These are phyloP conservation scores for Pleurotus citrinopileatus DNA, from an alignment of 768 basidiomycete species.

Conservation along the genomic window DNA sequence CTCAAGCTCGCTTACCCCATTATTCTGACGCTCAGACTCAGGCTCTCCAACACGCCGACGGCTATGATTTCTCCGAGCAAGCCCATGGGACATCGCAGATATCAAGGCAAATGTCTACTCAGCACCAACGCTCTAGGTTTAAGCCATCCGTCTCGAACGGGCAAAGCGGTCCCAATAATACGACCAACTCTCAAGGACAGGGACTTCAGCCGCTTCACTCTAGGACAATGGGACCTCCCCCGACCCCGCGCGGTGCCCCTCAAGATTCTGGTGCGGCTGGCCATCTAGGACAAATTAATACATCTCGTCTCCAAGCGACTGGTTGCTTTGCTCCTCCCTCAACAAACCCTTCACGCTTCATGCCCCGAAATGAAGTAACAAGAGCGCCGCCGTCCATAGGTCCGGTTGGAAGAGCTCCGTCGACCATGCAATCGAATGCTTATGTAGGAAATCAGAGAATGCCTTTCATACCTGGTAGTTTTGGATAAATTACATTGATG, in stretches of 20 bases:
- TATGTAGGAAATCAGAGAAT: conserved; percentile 41
- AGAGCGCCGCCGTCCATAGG: conserved; percentile 7
- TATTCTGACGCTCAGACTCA: conserved; percentile 40
- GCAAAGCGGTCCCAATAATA: conserved; percentile 12
- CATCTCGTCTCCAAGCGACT: not conserved
- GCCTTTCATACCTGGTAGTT: conserved; percentile 41
- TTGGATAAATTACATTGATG: conserved; percentile 20
- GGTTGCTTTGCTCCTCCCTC: not conserved
- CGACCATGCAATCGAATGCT: conserved; percentile 13
- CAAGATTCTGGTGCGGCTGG: conserved; percentile 17
- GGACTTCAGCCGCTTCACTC: conserved; percentile 12
- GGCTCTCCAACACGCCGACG: conserved; percentile 28
- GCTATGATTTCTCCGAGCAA: conserved; percentile 18
- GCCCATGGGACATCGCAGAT: not conserved
- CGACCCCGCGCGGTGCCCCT: conserved; percentile 42
- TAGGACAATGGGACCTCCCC: conserved; percentile 49
- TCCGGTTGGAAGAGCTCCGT: conserved; percentile 22
- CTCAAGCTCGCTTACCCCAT: conserved; percentile 38
- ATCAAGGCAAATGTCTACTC: not conserved
- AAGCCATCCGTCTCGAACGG: conserved; percentile 16
- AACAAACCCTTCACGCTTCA: conserved; percentile 9
- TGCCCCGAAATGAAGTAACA: conserved; percentile 11
- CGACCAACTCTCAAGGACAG: conserved; percentile 5
- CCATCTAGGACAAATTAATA: no score
- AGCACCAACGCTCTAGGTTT: conserved; percentile 18